Conservation (phyloP, 495 filamentous ascomycete species). For the Pseudotulostoma volvatum region DNA sequence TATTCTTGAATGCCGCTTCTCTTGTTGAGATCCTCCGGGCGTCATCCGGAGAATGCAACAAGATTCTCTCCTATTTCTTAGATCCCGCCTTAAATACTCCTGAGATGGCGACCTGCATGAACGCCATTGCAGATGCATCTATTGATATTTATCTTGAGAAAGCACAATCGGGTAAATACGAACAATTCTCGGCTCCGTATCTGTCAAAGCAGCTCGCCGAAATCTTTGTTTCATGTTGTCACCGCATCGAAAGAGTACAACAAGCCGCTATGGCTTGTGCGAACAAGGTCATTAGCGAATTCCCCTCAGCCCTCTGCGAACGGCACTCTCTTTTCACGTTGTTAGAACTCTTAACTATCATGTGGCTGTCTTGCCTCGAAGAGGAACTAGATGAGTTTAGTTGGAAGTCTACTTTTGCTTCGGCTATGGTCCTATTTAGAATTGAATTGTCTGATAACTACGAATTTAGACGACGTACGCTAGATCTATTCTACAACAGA, state of each 20-base stretch:
- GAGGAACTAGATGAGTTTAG: constrained; percentile 88
- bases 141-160: constrained; percentile 58
- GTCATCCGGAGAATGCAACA: constrained; percentile 69
- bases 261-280: constrained; percentile 65
- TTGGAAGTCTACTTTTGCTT: constrained; percentile 63
- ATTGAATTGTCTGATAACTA: constrained; percentile 90
- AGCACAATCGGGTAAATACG: constrained; percentile 49
- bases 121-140: constrained; percentile 56
- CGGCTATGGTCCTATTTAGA: constrained; percentile 52
- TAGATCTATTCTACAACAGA: constrained; percentile 58
- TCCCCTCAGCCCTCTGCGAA: constrained; percentile 83
- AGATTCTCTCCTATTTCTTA: constrained; percentile 75
- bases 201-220: constrained; percentile 73
- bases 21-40: constrained; percentile 75
- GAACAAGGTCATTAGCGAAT: constrained; percentile 63
- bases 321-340: constrained; percentile 79
- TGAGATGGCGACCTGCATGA: constrained; percentile 75
- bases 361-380: constrained; percentile 91
- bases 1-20: constrained; percentile 78
- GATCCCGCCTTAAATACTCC: constrained; percentile 69
- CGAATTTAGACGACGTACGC: constrained; percentile 53
- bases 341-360: constrained; percentile 73
- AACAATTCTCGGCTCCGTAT: constrained; percentile 65
- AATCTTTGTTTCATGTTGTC: constrained; percentile 78
- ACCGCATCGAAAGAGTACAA: constrained; percentile 79